Evolutionary conservation across 148 eudicot genomes (phyloP).

Genomic region (Simmondsia chinensis): DNA sequence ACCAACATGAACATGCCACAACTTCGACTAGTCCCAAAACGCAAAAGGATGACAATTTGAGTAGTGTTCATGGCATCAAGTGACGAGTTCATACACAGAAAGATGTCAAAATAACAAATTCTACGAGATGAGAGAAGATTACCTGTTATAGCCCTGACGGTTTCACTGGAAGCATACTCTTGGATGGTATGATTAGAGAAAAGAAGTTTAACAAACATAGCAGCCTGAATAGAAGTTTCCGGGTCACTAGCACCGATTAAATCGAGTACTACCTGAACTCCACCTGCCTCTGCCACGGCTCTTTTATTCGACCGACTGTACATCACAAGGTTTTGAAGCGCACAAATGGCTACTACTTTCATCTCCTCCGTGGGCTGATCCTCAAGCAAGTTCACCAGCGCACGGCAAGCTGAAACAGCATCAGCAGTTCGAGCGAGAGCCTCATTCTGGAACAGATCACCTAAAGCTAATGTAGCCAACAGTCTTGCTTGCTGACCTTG

Average conservation of each 20-base stretch:
- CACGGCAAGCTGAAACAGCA: slow-evolving; percentile 94
- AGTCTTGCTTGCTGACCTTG: slow-evolving; percentile 94
- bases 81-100: not conserved
- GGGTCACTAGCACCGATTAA: slow-evolving; percentile 90
- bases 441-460: slow-evolving; percentile 95
- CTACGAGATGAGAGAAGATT: slow-evolving; percentile 12
- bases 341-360: slow-evolving; percentile 97
- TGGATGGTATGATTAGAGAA: slow-evolving; percentile 94
- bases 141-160: slow-evolving; percentile 97
- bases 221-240: slow-evolving; percentile 89
- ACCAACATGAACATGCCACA: too few species aligned
- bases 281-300: slow-evolving; percentile 99
- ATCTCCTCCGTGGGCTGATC: slow-evolving; percentile 98
- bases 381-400: slow-evolving; percentile 86
- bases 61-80: too few species aligned
- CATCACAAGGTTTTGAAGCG: slow-evolving; percentile 93
- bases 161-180: slow-evolving; percentile 98
- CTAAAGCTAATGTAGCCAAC: slow-evolving; percentile 88
- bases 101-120: not conserved
- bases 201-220: slow-evolving; percentile 86
- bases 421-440: slow-evolving; percentile 82
- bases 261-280: slow-evolving; percentile 89
- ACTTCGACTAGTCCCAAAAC: too few species aligned
- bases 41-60: too few species aligned
- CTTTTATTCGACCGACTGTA: slow-evolving; percentile 89